Evolutionary conservation across 805 yeast species (phyloP), one percentile per base, ranked within the genome.

Genomic region (Cyberlindnera mississippiensis): DNA sequence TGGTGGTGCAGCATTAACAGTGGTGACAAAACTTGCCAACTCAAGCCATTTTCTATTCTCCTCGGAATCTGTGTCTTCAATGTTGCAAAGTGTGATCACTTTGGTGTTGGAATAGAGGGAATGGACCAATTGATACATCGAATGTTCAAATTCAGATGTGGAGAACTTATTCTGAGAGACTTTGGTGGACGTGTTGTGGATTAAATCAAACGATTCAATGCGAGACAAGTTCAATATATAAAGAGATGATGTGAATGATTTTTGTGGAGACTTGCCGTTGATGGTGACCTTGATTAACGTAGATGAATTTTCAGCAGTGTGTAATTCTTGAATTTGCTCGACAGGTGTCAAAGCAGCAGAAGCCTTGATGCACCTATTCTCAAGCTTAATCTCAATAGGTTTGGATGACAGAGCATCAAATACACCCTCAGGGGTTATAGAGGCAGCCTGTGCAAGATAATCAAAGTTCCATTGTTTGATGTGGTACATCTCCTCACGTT

Each of bases 101-200:
- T 68, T 69, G 26, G 72, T 64, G 31, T 63, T 59, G 10, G 55
- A 46, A 20, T 64, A 48, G 15, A 66, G 30, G 9, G 36, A 45
- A 37, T 52, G 55, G 17, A 50, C 39, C 27, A 52, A 34, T 20
- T 50, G 55, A 30, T 52, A 41, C 50, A 51, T 44, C 14, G 56
- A 45, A 33, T 46, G 35, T 8, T 42, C 35, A 44, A 50, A 48
- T 24, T 50, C 54, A 11, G 42, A n/a, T 12, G 34, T 41, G 12
- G 48, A 38, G 22, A 33, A 47, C 32, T 49, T 52, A 2, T 15
- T 26, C 29, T 45, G 38, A 2, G 40, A 22, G 13, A 50, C 39
- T 31, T 50, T 50, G 2, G 37, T 27, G 4, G 46, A 40, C 2
- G 48, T 16, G 28, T 45, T 40, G 19, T 41, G 44, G 13, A 48